These are phyloP conservation scores for Penicillium flavigenum DNA, from an alignment of 495 filamentous ascomycete species.

Conservation along the genomic window DNA sequence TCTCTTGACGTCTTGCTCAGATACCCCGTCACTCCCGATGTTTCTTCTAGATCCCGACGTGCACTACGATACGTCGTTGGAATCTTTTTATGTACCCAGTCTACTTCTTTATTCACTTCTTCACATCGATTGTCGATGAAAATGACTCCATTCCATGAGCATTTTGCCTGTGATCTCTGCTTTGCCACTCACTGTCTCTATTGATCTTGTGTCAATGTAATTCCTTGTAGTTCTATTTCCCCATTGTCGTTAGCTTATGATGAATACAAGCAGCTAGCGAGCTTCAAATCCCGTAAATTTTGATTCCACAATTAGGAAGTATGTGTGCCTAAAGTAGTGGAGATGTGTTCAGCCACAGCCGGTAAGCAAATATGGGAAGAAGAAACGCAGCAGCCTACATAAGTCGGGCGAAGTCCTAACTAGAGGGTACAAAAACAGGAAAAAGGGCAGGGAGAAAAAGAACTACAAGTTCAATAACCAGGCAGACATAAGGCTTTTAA, in stretches of 20 bases:
- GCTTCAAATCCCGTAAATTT: not conserved
- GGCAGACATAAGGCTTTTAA: not conserved
- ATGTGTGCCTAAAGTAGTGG: not conserved
- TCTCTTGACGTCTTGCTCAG: slow-evolving; percentile 41
- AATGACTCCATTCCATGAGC: slow-evolving; percentile 22
- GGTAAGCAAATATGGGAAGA: not conserved
- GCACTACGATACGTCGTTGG: slow-evolving; percentile 19
- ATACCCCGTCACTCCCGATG: slow-evolving; percentile 44
- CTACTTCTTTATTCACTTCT: slow-evolving; percentile 14
- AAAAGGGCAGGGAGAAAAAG: not conserved
- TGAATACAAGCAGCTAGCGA: not conserved
- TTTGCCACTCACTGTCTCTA: not conserved
- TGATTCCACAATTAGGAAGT: not conserved
- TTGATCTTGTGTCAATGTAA: slow-evolving; percentile 12
- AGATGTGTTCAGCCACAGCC: slow-evolving; percentile 4
- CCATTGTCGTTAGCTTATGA: not conserved
- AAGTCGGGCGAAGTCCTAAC: not conserved
- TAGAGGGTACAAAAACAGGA: not conserved
- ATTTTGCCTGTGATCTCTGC: slow-evolving; percentile 8
- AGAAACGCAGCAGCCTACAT: slow-evolving; percentile 9
- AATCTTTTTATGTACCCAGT: slow-evolving; percentile 23
- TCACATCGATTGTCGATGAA: slow-evolving; percentile 28
- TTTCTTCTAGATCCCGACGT: slow-evolving; percentile 38
- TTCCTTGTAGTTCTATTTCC: slow-evolving; percentile 7
- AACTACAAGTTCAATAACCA: not conserved